A percentile compares a stretch with the other conserved stretches of the same genome.
phyloP scores from a whole-genome alignment of 2,329 filamentous ascomycete species.

The Ascochyta rabiei region DNA sequence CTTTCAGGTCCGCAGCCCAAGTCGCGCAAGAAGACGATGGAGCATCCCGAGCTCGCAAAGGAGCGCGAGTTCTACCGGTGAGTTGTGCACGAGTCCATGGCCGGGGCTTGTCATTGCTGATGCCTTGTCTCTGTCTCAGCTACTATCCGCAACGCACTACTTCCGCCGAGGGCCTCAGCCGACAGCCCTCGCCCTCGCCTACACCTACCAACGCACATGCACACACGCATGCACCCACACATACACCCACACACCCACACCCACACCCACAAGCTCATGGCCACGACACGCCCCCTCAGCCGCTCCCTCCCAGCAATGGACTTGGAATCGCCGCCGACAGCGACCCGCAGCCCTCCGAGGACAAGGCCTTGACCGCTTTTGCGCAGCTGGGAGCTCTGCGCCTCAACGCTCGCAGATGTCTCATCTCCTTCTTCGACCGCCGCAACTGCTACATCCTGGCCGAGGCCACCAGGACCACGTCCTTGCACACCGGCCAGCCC shows the following conservation, averaged over 20 bases:
- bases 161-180: conserved; percentile 23
- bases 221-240: no score
- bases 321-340: conserved; percentile 10
- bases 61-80: conserved; percentile 47
- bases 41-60: conserved; percentile 33
- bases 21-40: conserved; percentile 27
- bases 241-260: no score
- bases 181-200: conserved; percentile 27
- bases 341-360: conserved; percentile 31
- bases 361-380: conserved; percentile 46
- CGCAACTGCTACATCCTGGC: conserved; percentile 46
- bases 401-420: conserved; percentile 42
- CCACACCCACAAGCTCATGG: background rate
- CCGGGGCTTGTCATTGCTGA: background rate
- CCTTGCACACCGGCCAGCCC: conserved; percentile 35
- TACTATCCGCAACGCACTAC: conserved; percentile 40
- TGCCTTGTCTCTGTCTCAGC: conserved; percentile 18
- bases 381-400: conserved; percentile 48
- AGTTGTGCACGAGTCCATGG: background rate
- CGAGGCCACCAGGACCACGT: conserved; percentile 42
- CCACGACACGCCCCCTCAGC: conserved; percentile 16
- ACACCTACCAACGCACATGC: no score
- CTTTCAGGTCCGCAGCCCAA: conserved; percentile 9
- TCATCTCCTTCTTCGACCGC: conserved; percentile 50
- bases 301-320: conserved; percentile 8